phyloP scores from a whole-genome alignment of 2,329 filamentous ascomycete species.

The Lachnellula occidentalis region DNA sequence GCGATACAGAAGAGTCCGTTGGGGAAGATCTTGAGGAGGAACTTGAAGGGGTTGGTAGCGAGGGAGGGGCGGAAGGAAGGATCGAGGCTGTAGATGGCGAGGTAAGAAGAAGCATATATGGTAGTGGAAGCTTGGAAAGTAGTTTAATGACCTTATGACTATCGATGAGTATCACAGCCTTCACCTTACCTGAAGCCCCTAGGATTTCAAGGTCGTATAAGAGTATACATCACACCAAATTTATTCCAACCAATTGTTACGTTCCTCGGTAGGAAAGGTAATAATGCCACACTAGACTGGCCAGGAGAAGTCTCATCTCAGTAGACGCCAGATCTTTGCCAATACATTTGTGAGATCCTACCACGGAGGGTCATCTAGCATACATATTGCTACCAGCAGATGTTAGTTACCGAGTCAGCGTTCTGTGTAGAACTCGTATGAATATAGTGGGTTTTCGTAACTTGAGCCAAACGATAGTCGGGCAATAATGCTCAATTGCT shows the following conservation, averaged over 20 bases:
- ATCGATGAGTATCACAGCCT: too few species aligned
- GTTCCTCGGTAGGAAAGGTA: not conserved
- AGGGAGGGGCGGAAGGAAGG: slow-evolving; percentile 12
- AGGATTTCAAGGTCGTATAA: too few species aligned
- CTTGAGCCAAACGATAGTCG: too few species aligned
- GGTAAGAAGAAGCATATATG: not conserved
- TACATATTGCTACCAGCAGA: not conserved
- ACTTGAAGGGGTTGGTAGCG: slow-evolving; percentile 30
- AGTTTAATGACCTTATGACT: too few species aligned
- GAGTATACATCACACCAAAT: too few species aligned
- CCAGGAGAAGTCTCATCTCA: not conserved
- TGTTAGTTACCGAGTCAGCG: not conserved
- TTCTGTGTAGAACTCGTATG: not conserved
- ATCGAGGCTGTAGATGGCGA: slow-evolving; percentile 3
- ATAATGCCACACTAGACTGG: not conserved
- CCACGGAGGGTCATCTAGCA: not conserved
- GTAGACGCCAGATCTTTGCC: not conserved
- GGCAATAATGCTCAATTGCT: too few species aligned
- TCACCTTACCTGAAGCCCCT: too few species aligned
- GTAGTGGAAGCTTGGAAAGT: too few species aligned
- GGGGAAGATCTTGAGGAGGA: slow-evolving; percentile 39
- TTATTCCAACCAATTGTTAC: too few species aligned
- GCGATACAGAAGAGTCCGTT: slow-evolving; percentile 43
- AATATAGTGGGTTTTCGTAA: not conserved
- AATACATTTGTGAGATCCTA: not conserved